phyloP scores from a whole-genome alignment of 805 yeast genomes.

The Starmerella gropengiesseri region DNA sequence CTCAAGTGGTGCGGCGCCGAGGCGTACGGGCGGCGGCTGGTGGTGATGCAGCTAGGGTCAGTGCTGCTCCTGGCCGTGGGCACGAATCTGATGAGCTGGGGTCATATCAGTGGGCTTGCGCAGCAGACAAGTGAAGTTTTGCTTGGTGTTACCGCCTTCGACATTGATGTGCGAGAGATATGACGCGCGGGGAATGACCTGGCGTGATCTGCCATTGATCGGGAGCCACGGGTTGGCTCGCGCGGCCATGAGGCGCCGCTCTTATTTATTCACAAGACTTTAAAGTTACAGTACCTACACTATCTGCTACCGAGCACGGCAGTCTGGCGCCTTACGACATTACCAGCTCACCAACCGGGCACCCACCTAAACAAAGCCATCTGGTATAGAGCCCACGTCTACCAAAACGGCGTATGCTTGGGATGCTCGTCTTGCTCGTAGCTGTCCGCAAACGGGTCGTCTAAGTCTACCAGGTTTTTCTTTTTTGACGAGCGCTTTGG shows the following conservation, averaged over 20 bases:
- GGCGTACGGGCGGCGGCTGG: constrained; percentile 13
- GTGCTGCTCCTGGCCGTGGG: constrained; percentile 15
- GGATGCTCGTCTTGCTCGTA: constrained; percentile 29
- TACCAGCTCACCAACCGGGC: too few relatives aligned
- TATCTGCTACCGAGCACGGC: too few relatives aligned
- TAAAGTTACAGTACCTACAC: too few relatives aligned
- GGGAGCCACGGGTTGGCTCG: too few relatives aligned
- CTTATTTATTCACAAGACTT: too few relatives aligned
- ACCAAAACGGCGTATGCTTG: constrained; percentile 25
- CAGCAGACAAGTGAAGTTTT: not conserved
- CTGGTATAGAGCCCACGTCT: too few relatives aligned
- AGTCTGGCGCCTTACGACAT: too few relatives aligned
- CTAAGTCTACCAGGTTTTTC: constrained; percentile 24
- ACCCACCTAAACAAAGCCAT: too few relatives aligned
- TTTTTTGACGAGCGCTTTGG: constrained; percentile 17
- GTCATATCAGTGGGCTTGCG: constrained; percentile 7
- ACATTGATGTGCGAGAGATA: constrained; percentile 3
- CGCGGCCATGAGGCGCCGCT: too few relatives aligned
- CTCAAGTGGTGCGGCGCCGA: constrained; percentile 18
- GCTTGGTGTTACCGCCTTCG: not conserved
- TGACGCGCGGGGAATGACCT: too few relatives aligned
- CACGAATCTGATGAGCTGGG: constrained; percentile 8
- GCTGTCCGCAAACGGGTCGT: constrained; percentile 46
- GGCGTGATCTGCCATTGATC: too few relatives aligned
- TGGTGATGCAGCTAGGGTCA: constrained; percentile 1